phyloP scores from a whole-genome alignment of 306 rosid genomes.

The Quercus berberidifolia region DNA sequence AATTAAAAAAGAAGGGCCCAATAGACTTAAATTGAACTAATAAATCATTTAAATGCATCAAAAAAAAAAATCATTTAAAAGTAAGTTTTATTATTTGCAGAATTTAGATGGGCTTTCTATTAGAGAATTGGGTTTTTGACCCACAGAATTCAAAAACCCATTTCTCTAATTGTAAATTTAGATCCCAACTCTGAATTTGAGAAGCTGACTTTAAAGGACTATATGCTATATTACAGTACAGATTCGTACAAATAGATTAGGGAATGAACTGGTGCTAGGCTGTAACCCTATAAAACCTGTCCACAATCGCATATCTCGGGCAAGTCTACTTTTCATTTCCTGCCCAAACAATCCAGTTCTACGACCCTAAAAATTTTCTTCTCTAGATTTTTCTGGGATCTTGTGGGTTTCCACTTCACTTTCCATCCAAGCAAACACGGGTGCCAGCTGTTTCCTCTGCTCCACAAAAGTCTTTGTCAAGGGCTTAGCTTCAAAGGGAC shows the following conservation, averaged over 20 bases:
- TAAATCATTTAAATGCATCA: no score
- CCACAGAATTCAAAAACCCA: neutral
- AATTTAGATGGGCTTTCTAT: no score
- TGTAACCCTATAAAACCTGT: neutral
- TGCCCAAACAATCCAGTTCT: neutral
- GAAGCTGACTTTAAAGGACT: neutral
- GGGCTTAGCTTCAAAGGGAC: neutral
- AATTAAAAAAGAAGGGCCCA: no score
- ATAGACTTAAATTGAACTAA: no score
- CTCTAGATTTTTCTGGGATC: neutral
- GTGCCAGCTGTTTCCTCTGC: conserved; percentile 23
- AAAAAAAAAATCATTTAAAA: no score
- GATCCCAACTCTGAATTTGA: neutral
- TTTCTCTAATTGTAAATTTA: neutral
- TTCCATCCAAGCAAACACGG: conserved; percentile 5
- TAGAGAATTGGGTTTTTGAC: no score
- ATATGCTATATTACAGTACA: no score
- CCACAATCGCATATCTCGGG: neutral
- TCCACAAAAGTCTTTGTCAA: neutral
- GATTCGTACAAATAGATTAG: neutral
- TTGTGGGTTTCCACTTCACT: conserved; percentile 20
- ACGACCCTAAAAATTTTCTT: neutral
- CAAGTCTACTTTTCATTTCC: neutral
- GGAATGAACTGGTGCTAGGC: conserved; percentile 26
- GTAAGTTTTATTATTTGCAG: no score